A percentile compares a stretch with the other conserved stretches of the same genome.
Conservation (phyloP, 768 basidiomycete genomes). For the Paxillus ammoniavirescens region DNA sequence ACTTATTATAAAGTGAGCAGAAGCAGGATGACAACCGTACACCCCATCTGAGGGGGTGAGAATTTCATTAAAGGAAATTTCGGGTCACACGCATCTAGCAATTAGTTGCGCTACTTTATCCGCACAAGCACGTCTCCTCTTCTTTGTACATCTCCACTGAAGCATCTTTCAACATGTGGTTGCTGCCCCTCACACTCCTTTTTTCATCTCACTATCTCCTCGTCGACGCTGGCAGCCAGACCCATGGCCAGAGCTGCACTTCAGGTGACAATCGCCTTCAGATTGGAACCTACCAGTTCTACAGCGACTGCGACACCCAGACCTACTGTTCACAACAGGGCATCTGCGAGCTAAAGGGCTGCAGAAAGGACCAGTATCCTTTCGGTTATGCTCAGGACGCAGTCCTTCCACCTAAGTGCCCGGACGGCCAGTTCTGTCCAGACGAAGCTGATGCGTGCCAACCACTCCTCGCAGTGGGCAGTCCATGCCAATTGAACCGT, state of each 20-base stretch:
- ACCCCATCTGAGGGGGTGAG: neutral
- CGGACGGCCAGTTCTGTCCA: slow-evolving; percentile 69
- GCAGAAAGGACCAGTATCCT: slow-evolving; percentile 75
- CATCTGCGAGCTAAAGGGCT: slow-evolving; percentile 61
- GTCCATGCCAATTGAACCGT: slow-evolving; percentile 80
- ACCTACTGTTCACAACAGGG: slow-evolving; percentile 61
- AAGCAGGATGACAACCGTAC: neutral
- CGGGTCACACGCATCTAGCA: too few relatives aligned
- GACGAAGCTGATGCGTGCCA: slow-evolving; percentile 79
- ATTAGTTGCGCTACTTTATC: too few relatives aligned
- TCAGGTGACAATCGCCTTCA: slow-evolving; percentile 64
- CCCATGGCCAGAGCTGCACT: slow-evolving; percentile 48
- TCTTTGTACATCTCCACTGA: neutral
- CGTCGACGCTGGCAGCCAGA: slow-evolving; percentile 46
- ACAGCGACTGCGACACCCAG: slow-evolving; percentile 70
- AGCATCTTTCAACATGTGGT: slow-evolving; percentile 18
- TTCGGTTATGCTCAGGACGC: slow-evolving; percentile 56
- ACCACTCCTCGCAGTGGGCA: slow-evolving; percentile 54
- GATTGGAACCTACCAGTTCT: slow-evolving; percentile 76
- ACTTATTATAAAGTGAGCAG: neutral
- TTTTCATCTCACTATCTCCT: slow-evolving; percentile 42
- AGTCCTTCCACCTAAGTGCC: slow-evolving; percentile 60
- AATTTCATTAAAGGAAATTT: neutral
- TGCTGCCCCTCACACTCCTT: slow-evolving; percentile 50
- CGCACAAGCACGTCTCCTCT: neutral